Evolutionary conservation across 2,329 filamentous ascomycete genomes (phyloP).

Genomic region (Penicillium sp.): DNA sequence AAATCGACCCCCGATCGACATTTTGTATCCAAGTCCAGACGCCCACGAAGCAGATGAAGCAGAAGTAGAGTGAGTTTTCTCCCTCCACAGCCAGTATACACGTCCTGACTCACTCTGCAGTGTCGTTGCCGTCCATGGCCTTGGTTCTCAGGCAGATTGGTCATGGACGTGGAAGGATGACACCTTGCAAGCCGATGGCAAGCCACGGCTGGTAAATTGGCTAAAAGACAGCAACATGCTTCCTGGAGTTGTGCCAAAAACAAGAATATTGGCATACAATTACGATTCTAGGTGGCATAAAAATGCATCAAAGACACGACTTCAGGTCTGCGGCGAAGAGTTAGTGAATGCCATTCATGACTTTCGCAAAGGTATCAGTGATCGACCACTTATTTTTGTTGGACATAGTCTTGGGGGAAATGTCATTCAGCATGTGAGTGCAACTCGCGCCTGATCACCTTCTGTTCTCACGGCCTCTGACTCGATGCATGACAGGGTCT

Average conservation of each 20-base stretch:
- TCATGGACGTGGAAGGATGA: conserved; percentile 4
- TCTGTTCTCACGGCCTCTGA: not conserved
- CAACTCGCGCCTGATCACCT: not conserved
- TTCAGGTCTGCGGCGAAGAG: not conserved
- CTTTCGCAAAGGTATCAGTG: not conserved
- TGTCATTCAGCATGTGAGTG: conserved; percentile 2
- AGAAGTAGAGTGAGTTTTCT: not conserved
- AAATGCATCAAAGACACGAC: not conserved
- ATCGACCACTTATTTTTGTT: not conserved
- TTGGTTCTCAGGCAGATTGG: conserved; percentile 2
- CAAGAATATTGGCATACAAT: not conserved
- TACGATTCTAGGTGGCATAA: conserved; percentile 3
- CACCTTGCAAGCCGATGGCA: not conserved
- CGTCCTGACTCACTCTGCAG: not conserved
- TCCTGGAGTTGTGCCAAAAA: not conserved
- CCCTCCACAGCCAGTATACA: too few relatives aligned
- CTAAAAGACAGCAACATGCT: conserved; percentile 2
- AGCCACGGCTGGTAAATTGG: conserved; percentile 4
- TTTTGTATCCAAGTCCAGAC: not conserved
- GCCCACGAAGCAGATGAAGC: not conserved
- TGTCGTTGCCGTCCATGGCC: conserved; percentile 1
- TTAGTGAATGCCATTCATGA: not conserved
- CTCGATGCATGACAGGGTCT: not conserved
- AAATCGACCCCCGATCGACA: not conserved
- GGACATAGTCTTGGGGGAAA: conserved; percentile 2